phyloP scores from a whole-genome alignment of 345 rosid species.

The Angophora floribunda region DNA sequence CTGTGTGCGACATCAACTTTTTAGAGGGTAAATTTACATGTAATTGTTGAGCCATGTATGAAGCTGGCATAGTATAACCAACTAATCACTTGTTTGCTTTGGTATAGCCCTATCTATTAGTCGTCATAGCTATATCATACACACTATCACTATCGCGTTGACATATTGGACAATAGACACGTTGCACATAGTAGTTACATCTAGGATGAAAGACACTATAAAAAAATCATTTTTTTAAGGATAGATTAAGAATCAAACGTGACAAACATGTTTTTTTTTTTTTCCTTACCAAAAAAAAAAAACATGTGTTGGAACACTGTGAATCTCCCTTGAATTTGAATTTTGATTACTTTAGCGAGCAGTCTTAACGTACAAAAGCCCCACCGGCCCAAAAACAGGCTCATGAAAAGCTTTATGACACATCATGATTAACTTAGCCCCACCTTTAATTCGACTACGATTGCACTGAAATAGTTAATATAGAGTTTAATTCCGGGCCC shows the following conservation, averaged over 20 bases:
- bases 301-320: not conserved
- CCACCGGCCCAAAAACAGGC: not conserved
- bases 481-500: not conserved
- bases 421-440: not conserved
- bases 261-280: too few relatives aligned
- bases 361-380: not conserved
- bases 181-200: not conserved
- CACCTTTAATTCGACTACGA: not conserved
- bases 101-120: rapidly evolving
- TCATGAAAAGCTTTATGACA: not conserved
- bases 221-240: not conserved
- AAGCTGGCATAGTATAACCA: not conserved
- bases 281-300: too few relatives aligned
- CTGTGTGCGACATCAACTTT: not conserved
- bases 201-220: not conserved
- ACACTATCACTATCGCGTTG: not conserved
- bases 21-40: not conserved
- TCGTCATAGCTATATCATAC: not conserved
- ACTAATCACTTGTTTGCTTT: not conserved
- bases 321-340: not conserved
- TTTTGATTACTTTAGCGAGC: not conserved
- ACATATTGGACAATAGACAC: not conserved
- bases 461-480: not conserved
- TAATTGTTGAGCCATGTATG: not conserved
- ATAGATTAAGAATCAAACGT: not conserved